Conservation (phyloP, 805 yeast species). For the Metschnikowia santaceciliae region DNA sequence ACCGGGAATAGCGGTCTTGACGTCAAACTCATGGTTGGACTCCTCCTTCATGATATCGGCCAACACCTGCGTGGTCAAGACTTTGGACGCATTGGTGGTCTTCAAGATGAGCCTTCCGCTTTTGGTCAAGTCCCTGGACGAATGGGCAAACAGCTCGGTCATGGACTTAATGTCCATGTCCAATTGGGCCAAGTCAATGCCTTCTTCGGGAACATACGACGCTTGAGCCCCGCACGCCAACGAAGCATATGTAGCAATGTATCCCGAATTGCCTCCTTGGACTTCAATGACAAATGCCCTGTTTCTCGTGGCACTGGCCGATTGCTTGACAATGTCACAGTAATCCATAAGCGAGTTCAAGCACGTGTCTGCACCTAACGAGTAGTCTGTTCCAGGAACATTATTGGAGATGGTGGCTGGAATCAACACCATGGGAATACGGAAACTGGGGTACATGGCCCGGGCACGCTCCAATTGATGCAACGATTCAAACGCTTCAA, state of each 20-base stretch:
- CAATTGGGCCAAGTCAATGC: constrained; percentile 54
- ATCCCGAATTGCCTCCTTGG: constrained; percentile 85
- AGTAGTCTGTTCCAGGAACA: constrained; percentile 80
- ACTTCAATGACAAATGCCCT: constrained; percentile 79
- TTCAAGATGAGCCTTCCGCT: constrained; percentile 68
- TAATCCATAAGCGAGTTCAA: constrained; percentile 65
- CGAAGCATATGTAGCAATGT: constrained; percentile 65
- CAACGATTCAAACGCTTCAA: constrained; percentile 72
- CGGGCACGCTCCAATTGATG: constrained; percentile 62
- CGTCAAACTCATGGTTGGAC: constrained; percentile 63
- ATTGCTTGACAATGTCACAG: constrained; percentile 76
- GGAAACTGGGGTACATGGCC: constrained; percentile 61
- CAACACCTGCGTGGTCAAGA: constrained; percentile 62
- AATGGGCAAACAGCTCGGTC: constrained; percentile 54
- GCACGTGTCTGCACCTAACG: constrained; percentile 74
- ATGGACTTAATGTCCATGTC: constrained; percentile 63
- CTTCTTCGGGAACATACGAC: constrained; percentile 73
- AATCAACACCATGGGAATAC: constrained; percentile 71
- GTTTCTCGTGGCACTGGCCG: constrained; percentile 74
- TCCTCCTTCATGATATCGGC: constrained; percentile 68
- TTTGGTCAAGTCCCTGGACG: constrained; percentile 57
- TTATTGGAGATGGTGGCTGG: constrained; percentile 81
- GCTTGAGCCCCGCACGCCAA: constrained; percentile 71
- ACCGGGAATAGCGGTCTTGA: constrained; percentile 79
- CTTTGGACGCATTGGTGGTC: constrained; percentile 64